Evolutionary conservation across 768 basidiomycete genomes (phyloP), one percentile per base, ranked within the genome.

Genomic region (Hygrocybe punicea): DNA sequence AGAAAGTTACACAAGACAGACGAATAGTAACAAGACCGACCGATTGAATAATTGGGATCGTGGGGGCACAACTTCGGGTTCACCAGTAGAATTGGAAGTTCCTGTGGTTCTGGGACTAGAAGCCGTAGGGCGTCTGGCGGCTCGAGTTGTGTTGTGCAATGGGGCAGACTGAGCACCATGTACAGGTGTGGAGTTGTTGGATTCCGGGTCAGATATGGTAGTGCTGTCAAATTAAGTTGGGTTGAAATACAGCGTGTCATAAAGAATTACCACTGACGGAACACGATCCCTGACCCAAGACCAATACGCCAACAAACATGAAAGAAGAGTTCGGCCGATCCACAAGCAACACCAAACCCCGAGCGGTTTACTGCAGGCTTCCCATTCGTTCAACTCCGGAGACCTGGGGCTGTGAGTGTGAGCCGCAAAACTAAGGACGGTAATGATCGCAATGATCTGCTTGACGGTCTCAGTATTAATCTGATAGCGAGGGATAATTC

Each of bases 281-380:
- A 58, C 55, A 36, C 62, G 65, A 65, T 70, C 65, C 68, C 72
- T 67, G 61, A 58, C 56, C 69, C 76, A 85, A 44, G 73, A 74
- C 84, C 84, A 85, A 53, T 76, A 73, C 1, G 78, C 70, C 58
- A 84, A 63, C 46, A 66, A 58, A n/a, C 71, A 69, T 8, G 78
- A 78, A 37, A 83, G 64, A 14, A 66, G 67, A 8, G 79, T 76
- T 45, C 82, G 73, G 21, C 76, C 69, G 34, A 82, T 62, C 81
- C 84, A 86, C 3, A 86, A 67, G 45, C 75, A 71, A 56, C 79
- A 75, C 85, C 85, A 86, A 7, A 71, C 72, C 2, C 84, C 84
- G 14, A 86, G 65, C 5, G 84, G 84, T 25, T 78, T 72, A 19
- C 68, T 69, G 59, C 84, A 86, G 0, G 80, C 81, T 25, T 69